Evolutionary conservation across 2,329 filamentous ascomycete genomes (phyloP), one percentile per base, ranked within the genome.

Genomic region (Xylariaceae sp.): DNA sequence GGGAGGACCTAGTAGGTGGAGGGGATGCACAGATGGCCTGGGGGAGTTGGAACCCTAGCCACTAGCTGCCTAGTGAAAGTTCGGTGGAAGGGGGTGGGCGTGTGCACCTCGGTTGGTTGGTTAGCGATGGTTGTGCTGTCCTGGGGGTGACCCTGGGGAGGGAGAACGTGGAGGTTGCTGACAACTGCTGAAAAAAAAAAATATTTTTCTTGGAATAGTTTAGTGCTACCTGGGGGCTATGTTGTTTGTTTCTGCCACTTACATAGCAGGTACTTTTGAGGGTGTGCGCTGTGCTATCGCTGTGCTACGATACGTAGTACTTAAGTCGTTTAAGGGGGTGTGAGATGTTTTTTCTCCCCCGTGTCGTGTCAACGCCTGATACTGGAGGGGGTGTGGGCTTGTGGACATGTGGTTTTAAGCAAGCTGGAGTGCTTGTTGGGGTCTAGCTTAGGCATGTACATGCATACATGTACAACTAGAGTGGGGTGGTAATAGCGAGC

Each of bases 131-230:
- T 44, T 42, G 55, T 54, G 44, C 56, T 49, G 48, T 52, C 23
- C 49, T 54, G 54, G 50, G 52, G 57, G 49, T 48, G 48, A 41
- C 49, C 42, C 50, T 32, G 18, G 55, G 41, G 53, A 53, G 54
- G 56, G 48, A 52, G 59, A 63, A 63, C 61, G 59, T 63, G 61
- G 61, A 63, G 61, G 61, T 58, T 49, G 61, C 61, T 61, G 56
- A 57, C 23, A 54, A 57, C 57, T 63, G 57, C 51, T 60, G n/a
- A 50, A 51, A 57, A 52, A 56, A 20, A 32, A 51, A 51, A 45
- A 42, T 14, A 44, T 16, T 44, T 18, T 37, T 37, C 14, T 37
- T 37, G 32, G 32, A 37, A 37, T 16, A 16, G 9, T 16, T 37
- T 37, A 37, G 32, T 37, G 32, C 14, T 37, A 37, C 32, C 12